phyloP scores from a whole-genome alignment of 108 stramenopile genomes.

The Licmophora abbreviata region DNA sequence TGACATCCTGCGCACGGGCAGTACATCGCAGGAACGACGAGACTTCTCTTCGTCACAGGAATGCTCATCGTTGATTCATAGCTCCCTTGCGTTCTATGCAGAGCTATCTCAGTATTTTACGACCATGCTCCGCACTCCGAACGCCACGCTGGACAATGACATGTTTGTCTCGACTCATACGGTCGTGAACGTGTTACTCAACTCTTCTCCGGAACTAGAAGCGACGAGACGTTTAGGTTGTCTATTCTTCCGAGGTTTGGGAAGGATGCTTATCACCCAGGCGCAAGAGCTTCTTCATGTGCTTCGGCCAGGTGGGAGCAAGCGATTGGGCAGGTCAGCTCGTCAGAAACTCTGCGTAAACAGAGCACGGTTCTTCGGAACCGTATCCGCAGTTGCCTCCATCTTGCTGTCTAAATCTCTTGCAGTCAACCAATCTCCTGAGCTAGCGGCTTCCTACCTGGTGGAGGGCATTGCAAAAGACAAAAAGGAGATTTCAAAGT shows the following conservation, averaged over 20 bases:
- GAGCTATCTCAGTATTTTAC: too few relatives aligned
- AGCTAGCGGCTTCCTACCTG: too few relatives aligned
- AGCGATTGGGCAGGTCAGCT: constrained; percentile 25
- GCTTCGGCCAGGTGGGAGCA: constrained; percentile 19
- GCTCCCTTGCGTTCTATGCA: too few relatives aligned
- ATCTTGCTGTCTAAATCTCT: not conserved
- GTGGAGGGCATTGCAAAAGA: too few relatives aligned
- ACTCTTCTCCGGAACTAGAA: too few relatives aligned
- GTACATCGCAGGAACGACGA: not conserved
- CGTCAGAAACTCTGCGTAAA: constrained; percentile 21
- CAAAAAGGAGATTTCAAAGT: too few relatives aligned
- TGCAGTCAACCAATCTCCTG: too few relatives aligned
- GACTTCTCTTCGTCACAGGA: not conserved
- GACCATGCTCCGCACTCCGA: too few relatives aligned
- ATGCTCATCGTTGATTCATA: not conserved
- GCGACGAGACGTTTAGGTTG: constrained; percentile 7
- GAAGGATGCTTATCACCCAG: constrained; percentile 12
- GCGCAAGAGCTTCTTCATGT: constrained; percentile 12
- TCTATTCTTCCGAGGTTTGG: constrained; percentile 22
- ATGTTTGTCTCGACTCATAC: too few relatives aligned
- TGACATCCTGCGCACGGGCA: too few relatives aligned
- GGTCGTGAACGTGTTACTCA: too few relatives aligned
- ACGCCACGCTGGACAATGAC: too few relatives aligned
- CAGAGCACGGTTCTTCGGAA: constrained; percentile 31
- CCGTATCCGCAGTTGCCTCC: constrained; percentile 9